Percentiles rank a stretch among this genome's conserved stretches.
Evolutionary conservation across 2,329 filamentous ascomycete species (phyloP).

Genomic region (Hypocrella siamensis): DNA sequence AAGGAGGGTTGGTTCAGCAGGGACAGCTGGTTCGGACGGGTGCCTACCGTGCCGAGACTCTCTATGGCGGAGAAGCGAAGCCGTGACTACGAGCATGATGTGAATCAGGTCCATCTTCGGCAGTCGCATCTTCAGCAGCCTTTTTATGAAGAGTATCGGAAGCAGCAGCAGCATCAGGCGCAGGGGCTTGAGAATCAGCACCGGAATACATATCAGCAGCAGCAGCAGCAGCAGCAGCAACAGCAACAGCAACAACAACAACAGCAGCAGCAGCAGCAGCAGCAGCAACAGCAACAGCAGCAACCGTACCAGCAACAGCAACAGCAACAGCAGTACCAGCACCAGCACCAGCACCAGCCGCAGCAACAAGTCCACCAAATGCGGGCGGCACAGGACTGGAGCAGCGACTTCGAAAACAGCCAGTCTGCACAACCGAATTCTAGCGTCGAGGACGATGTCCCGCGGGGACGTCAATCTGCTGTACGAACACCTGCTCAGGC

Average conservation of each 20-base stretch:
- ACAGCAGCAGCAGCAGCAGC: background rate
- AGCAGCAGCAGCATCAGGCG: slow-evolving; percentile 1
- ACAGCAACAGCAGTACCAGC: background rate
- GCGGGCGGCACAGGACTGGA: too few species aligned
- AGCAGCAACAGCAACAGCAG: slow-evolving; percentile 1
- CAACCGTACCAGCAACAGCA: background rate
- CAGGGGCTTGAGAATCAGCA: background rate
- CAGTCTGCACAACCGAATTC: slow-evolving; percentile 10
- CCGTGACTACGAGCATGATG: slow-evolving; percentile 1
- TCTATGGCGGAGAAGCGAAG: slow-evolving; percentile 10
- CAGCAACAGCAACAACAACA: slow-evolving; percentile 1
- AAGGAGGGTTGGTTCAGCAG: slow-evolving; percentile 12
- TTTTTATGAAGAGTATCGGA: slow-evolving; percentile 4
- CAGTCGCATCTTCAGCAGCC: slow-evolving; percentile 2
- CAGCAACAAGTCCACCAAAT: slow-evolving; percentile 7
- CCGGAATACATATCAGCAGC: background rate
- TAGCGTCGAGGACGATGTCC: slow-evolving; percentile 5
- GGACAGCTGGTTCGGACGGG: slow-evolving; percentile 17
- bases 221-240: background rate
- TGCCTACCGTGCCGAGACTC: slow-evolving; percentile 21
- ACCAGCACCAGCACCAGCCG: slow-evolving; percentile 5
- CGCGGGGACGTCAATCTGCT: slow-evolving; percentile 3
- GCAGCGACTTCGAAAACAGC: slow-evolving; percentile 2
- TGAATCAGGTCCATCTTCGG: slow-evolving; percentile 1
- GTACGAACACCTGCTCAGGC: slow-evolving; percentile 5